Percentiles rank a stretch among this genome's conserved stretches.
Evolutionary conservation across 176 grass and related monocot genomes (phyloP).

Genomic region (Canna indica): DNA sequence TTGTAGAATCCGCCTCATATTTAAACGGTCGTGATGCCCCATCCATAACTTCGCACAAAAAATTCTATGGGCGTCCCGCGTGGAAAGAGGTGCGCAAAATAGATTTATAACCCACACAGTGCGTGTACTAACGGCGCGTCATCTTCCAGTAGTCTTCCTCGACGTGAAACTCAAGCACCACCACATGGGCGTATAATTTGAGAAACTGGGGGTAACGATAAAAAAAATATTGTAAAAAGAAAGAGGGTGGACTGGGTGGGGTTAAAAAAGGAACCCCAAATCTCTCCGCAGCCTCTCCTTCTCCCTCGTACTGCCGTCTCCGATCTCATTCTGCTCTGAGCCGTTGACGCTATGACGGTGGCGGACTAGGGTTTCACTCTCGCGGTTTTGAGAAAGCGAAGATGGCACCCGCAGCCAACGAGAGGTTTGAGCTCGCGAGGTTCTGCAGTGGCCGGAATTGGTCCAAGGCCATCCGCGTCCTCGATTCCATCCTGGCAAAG

Average conservation of each 20-base stretch:
- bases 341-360: background rate
- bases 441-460: constrained; percentile 73
- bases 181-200: background rate
- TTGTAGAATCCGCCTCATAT: background rate
- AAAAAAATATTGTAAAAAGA: background rate
- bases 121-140: background rate
- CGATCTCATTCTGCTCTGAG: background rate
- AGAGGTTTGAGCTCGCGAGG: constrained; percentile 69
- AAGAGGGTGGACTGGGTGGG: background rate
- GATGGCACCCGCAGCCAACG: constrained; percentile 32
- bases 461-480: constrained; percentile 94
- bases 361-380: constrained; percentile 15
- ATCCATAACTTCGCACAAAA: background rate
- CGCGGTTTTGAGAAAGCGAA: background rate
- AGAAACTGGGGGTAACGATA: background rate
- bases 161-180: too few species aligned
- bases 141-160: too few species aligned
- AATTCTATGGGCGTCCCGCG: background rate
- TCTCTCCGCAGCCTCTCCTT: background rate
- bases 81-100: background rate
- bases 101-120: too few species aligned
- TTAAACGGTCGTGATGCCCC: background rate
- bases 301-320: background rate
- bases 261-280: background rate
- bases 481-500: constrained; percentile 51